Base-by-base conservation (phyloP, 495 filamentous ascomycete genomes). In the Aspergillus egyptiacus region DNA sequence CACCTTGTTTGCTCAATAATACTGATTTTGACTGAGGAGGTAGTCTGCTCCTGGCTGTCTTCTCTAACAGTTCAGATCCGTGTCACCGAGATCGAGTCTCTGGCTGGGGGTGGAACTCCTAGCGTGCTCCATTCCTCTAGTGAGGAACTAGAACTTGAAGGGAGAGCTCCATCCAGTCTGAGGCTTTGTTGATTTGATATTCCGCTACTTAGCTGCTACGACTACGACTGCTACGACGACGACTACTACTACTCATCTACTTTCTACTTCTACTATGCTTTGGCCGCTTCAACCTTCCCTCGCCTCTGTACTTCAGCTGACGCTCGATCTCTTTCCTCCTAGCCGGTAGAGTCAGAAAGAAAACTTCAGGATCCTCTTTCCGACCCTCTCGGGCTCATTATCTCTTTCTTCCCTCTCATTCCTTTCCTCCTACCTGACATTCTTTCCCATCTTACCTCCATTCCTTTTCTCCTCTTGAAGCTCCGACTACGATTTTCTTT, bases 91-190 rank as follows among this genome's bases (percentile, higher is more conserved):
- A 42, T 24, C 23, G 40, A 46, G 36, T 46, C 18, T 37, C 31
- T 43, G 42, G 46, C 57, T 57, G 54, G 57, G 57, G 54, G 57
- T 52, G 53, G 52, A 36, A 60, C 53, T 59, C 56, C 57, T 60
- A 60, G 57, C 57, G 48, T 57, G 48, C 48, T 51, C 49, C 48
- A 56, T 60, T 54, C 50, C 47, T 56, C 38, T 28, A 44, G 36
- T 39, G 2, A 25, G 20, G 22, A 6, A 20, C 40, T 47, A 43
- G 22, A 51, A 55, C 50, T 33, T 54, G 51, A 58, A 39, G 51
- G 13, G 20, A 31, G 22, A 28, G 49, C 52, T 33, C 46, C 49
- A 37, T 48, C 32, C 54, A n/a, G n/a, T n/a, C n/a, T 48, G 47
- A 25, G 55, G 51, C 54, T 57, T 56, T 54, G 46, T 55, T 59